Base-by-base conservation (phyloP, 2,329 filamentous ascomycete genomes). In the Celoporthe dispersa region DNA sequence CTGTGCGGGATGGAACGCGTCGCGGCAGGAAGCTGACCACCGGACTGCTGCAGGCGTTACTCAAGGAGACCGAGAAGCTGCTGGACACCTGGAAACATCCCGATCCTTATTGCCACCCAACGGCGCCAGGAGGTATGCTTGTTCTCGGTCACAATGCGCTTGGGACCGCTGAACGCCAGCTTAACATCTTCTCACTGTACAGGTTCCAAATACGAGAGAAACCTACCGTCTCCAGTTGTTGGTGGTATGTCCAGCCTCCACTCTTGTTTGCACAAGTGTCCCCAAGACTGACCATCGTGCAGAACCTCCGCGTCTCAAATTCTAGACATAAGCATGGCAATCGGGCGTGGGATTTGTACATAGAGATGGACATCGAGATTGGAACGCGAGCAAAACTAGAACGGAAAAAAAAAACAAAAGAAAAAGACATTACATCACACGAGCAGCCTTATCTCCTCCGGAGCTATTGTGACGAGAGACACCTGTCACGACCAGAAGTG, bases 181-280 rank as follows among this genome's bases (percentile, higher is more conserved):
- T 41, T 68, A 44, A 64, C 51, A 67, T 6, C 28, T 66, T 37
- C 44, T 69, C 41, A 33, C 39, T 55, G 6, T 71, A 61, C 75
- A 97, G 94, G 94, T 75, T 97, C 94, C 74, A 98, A 98, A 87
- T 98, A 92, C 82, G 96, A 98, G 84, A 89, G 96, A 80, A 99
- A 99, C 81, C 80, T 98, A 68, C 93, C 94, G 44, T 87, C 89
- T 70, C 94, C 91, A 44, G 90, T 91, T 75, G 84, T 97, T 70
- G 91, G 94, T 73, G 90, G 95, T 98, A 84, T 87, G 93, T 88
- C 28, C 37, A 59, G 33, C 35, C 44, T 33, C 19, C 11, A 11
- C 37, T n/a, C 25, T 53, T 12, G 19, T 48, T 7, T n/a, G n/a
- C 8, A 53, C 2, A 35, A 33, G 16, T 11, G 19, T 1, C 41